Evolutionary conservation across 495 filamentous ascomycete species (phyloP), one percentile per base, ranked within the genome.

Genomic region (Tetracladium setigerum): DNA sequence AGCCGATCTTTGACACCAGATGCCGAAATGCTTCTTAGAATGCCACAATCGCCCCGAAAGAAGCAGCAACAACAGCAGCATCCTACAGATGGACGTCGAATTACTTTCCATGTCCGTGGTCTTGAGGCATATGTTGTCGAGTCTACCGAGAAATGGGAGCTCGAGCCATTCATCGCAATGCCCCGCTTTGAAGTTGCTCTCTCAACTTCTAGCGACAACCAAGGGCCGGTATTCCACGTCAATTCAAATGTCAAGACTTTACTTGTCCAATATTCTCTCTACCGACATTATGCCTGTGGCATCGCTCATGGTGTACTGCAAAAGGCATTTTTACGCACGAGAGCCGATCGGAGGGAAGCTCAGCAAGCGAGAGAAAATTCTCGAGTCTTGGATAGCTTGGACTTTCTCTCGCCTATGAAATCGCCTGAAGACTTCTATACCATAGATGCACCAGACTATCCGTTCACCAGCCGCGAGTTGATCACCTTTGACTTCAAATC

Each of bases 111-210:
- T 60, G 74, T 83, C 30, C 74, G 84, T 32, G 88, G 87, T 0
- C 68, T 99, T 13, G 90, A 95, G 59, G 87, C 80, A 1, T 94
- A 90, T 52, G 84, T 96, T 41, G 77, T 96, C 18, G 92, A 98
- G 60, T 84, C 81, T 0, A 74, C 82, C 30, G 89, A 96, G 41
- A 83, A 78, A 37, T 82, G 86, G 68, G 90, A 95, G 53, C 68
- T 82, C 2, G 88, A 95, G 52, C 77, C 89, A 16, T 96, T 96
- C 57, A 62, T 96, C 46, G 83, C 80, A 27, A 73, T 99, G 36
- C 92, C 94, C 24, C 76, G 82, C 38, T 88, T 92, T 50, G 94
- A 97, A 55, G 71, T 95, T 46, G 82, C 86, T 2, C 75, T 96
- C 45, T 84, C 83, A 24, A 95, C 94, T 1, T 72, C 82, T 16